A percentile compares a stretch with the other conserved stretches of the same genome.
phyloP scores from a whole-genome alignment of 1,284 basidiomycete genomes.

The Bondarzewia mesenterica region DNA sequence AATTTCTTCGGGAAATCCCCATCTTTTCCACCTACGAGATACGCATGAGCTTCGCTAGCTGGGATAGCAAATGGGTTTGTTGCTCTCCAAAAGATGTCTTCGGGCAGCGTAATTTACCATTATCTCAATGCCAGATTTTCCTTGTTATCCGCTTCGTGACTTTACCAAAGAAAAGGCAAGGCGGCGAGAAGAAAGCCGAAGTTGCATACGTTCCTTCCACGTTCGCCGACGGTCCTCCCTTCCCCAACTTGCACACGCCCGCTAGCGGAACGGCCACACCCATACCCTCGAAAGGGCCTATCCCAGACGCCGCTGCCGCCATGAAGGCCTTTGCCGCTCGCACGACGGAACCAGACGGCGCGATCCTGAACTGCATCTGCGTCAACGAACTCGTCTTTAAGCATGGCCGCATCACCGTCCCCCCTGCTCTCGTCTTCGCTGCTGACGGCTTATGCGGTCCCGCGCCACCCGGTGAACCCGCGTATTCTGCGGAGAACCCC shows the following conservation, averaged over 20 bases:
- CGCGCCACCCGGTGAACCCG: constrained; percentile 9
- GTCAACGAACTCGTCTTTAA: constrained; percentile 72
- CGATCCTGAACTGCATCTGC: constrained; percentile 58
- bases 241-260: constrained; percentile 16
- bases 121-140: constrained; percentile 39
- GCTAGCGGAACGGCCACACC: constrained; percentile 15
- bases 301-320: constrained; percentile 26
- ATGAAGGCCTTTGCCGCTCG: constrained; percentile 11
- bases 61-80: constrained; percentile 84
- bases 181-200: constrained; percentile 11
- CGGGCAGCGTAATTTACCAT: not conserved
- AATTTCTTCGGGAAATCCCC: constrained; percentile 75
- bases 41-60: constrained; percentile 54
- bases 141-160: constrained; percentile 60
- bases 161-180: constrained; percentile 36
- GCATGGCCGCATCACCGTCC: constrained; percentile 66
- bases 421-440: constrained; percentile 53
- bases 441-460: constrained; percentile 43
- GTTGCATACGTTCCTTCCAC: constrained; percentile 6
- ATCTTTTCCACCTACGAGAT: constrained; percentile 66
- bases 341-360: constrained; percentile 41
- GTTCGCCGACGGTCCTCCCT: constrained; percentile 7
- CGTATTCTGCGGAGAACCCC: constrained; percentile 37
- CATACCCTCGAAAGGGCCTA: constrained; percentile 11
- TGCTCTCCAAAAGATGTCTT: not conserved